Percentiles rank a stretch among this genome's conserved stretches.
Evolutionary conservation across 2,329 filamentous ascomycete genomes (phyloP).

Genomic region (Botrytis porri): DNA sequence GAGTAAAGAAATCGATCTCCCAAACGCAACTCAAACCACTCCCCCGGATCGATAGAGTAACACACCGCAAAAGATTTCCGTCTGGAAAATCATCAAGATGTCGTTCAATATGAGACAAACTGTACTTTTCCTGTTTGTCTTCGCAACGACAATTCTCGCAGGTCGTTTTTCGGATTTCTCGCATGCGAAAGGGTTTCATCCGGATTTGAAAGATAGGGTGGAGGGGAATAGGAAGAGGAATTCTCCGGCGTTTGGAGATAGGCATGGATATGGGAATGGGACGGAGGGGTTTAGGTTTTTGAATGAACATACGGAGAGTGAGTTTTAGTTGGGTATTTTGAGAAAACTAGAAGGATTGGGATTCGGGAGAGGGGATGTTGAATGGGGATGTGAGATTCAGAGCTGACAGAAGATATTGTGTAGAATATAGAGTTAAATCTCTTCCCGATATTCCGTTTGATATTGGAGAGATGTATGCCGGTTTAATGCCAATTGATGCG

Average conservation of each 20-base stretch:
- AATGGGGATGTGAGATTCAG: too few species aligned
- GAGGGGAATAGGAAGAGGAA: slow-evolving; percentile 14
- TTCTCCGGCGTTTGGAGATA: not conserved
- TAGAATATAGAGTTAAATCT: not conserved
- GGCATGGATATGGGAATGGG: not conserved
- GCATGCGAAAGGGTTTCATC: not conserved
- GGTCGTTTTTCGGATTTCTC: slow-evolving; percentile 6
- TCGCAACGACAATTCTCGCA: not conserved
- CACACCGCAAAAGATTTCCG: not conserved
- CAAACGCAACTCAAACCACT: not conserved
- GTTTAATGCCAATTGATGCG: slow-evolving; percentile 49
- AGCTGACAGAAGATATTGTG: not conserved
- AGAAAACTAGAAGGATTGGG: not conserved
- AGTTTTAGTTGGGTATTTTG: not conserved
- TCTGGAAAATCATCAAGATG: not conserved
- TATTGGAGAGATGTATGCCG: slow-evolving; percentile 28
- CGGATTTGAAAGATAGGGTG: slow-evolving; percentile 11
- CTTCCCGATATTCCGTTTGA: not conserved
- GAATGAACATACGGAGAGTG: not conserved
- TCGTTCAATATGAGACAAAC: not conserved
- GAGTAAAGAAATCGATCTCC: not conserved
- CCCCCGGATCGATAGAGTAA: too few species aligned
- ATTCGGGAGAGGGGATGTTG: too few species aligned
- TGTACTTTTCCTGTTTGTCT: not conserved
- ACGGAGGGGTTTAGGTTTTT: not conserved